phyloP scores from a whole-genome alignment of 2,329 filamentous ascomycete genomes.

The Elsinoe australis region DNA sequence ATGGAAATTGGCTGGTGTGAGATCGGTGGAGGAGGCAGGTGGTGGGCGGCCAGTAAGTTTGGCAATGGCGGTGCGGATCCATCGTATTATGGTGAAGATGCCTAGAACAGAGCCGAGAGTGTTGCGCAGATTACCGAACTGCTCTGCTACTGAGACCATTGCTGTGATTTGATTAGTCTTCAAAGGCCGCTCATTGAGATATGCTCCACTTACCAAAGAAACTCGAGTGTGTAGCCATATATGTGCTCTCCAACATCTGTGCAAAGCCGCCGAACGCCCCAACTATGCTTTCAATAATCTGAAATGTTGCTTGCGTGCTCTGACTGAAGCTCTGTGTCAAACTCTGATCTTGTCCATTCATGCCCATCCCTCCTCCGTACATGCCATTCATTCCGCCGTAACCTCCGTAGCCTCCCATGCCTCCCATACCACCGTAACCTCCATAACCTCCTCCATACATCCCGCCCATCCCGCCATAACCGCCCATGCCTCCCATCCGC shows the following conservation, averaged over 20 bases:
- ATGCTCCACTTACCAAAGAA: conserved; percentile 73
- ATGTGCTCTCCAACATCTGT: conserved; percentile 98
- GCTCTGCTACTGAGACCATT: conserved; percentile 96
- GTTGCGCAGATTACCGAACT: conserved; percentile 87
- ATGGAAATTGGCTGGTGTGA: conserved; percentile 88
- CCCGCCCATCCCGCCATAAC: conserved; percentile 40
- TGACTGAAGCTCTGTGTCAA: conserved; percentile 92
- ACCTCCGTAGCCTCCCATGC: conserved; percentile 28
- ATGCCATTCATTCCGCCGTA: conserved; percentile 27
- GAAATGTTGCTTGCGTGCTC: conserved; percentile 92
- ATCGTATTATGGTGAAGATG: conserved; percentile 92
- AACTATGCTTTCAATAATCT: conserved; percentile 96
- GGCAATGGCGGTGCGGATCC: conserved; percentile 83
- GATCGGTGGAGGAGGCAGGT: conserved; percentile 74
- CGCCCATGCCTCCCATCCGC: conserved; percentile 35
- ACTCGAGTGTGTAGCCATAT: conserved; percentile 97
- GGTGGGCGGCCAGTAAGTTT: conserved; percentile 87
- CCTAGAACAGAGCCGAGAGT: conserved; percentile 89
- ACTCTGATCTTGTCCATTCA: conserved; percentile 82
- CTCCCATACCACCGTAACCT: conserved; percentile 24
- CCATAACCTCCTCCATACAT: conserved; percentile 34
- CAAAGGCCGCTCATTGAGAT: neutral
- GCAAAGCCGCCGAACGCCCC: conserved; percentile 95
- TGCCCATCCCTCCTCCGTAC: conserved; percentile 40
- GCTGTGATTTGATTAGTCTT: conserved; percentile 44